These are phyloP conservation scores for Starmerella cellae DNA, from an alignment of 805 yeast genomes.

Conservation along the genomic window DNA sequence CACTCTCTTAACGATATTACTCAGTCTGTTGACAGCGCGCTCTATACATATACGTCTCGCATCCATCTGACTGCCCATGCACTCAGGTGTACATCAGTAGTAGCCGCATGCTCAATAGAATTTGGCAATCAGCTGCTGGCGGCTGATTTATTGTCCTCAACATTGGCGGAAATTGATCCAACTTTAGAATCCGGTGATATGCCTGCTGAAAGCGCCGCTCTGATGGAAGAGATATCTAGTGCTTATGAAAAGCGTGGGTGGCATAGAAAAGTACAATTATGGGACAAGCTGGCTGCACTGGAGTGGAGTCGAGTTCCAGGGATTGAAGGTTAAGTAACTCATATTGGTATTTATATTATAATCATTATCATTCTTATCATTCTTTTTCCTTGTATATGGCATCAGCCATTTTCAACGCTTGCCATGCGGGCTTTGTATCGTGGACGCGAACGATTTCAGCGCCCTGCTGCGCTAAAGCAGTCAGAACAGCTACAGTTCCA, in stretches of 20 bases:
- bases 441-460: slow-evolving; percentile 81
- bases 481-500: slow-evolving; percentile 65
- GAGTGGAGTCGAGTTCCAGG: slow-evolving; percentile 11
- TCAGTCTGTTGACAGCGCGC: slow-evolving; percentile 51
- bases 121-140: slow-evolving; percentile 31
- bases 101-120: slow-evolving; percentile 52
- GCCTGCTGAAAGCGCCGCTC: slow-evolving; percentile 35
- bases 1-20: slow-evolving; percentile 21
- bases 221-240: slow-evolving; percentile 42
- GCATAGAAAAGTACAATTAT: slow-evolving; percentile 59
- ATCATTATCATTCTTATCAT: too few species aligned
- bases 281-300: slow-evolving; percentile 33
- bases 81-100: slow-evolving; percentile 49
- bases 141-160: slow-evolving; percentile 36
- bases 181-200: slow-evolving; percentile 17
- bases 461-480: slow-evolving; percentile 59
- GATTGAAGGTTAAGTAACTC: too few species aligned
- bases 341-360: too few species aligned
- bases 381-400: slow-evolving; percentile 41
- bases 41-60: slow-evolving; percentile 63
- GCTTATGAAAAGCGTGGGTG: slow-evolving; percentile 37
- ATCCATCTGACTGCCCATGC: slow-evolving; percentile 58
- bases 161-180: slow-evolving; percentile 30
- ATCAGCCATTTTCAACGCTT: slow-evolving; percentile 52
- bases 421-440: slow-evolving; percentile 50